Conservation (phyloP, 805 yeast genomes). For the Pichia kluyveri region DNA sequence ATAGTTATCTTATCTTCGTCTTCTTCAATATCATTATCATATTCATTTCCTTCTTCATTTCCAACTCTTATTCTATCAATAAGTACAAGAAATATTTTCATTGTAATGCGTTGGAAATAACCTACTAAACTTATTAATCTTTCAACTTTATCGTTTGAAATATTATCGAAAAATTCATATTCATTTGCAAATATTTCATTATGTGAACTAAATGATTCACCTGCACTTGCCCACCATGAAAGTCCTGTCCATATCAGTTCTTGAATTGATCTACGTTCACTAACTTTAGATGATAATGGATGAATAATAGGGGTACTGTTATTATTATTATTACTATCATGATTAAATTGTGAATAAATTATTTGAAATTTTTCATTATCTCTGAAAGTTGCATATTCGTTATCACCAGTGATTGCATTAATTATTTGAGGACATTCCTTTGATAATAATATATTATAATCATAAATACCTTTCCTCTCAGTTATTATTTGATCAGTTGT, state of each 20-base stretch:
- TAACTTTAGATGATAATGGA: slow-evolving; percentile 16
- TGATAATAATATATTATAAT: slow-evolving; percentile 29
- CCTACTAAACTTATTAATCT: slow-evolving; percentile 31
- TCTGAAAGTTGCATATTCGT: slow-evolving; percentile 26
- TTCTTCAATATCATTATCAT: slow-evolving; percentile 16
- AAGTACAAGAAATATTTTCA: slow-evolving; percentile 31
- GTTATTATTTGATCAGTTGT: slow-evolving; percentile 61
- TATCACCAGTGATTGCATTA: slow-evolving; percentile 5
- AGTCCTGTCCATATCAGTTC: slow-evolving; percentile 61
- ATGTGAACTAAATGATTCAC: slow-evolving; percentile 40
- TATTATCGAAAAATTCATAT: slow-evolving; percentile 17
- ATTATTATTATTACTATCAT: background rate
- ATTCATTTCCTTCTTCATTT: background rate
- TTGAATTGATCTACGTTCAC: slow-evolving; percentile 43
- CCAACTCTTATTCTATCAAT: slow-evolving; percentile 25
- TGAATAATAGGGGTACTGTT: no score
- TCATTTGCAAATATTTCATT: slow-evolving; percentile 33
- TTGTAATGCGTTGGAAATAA: slow-evolving; percentile 42
- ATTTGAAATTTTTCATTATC: slow-evolving; percentile 30
- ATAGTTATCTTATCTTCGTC: background rate
- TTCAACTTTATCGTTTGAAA: slow-evolving; percentile 17
- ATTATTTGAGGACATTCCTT: slow-evolving; percentile 13
- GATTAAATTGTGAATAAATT: slow-evolving; percentile 15
- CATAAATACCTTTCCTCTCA: slow-evolving; percentile 44
- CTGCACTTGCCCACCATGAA: slow-evolving; percentile 86